phyloP scores from a whole-genome alignment of 805 yeast genomes.

The Priceomyces fermenticarens region DNA sequence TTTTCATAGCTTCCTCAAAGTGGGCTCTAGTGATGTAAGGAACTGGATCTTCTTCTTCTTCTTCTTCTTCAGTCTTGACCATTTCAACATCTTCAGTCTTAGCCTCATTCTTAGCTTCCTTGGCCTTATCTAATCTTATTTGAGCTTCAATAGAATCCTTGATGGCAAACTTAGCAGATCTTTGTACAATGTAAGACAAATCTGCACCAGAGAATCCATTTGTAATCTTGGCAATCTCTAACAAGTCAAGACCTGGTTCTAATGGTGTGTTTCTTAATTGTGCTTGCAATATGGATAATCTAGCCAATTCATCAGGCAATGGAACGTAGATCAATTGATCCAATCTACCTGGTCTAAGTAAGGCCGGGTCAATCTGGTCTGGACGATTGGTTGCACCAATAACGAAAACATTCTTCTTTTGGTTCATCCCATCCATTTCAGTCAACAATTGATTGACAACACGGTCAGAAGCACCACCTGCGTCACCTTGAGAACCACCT shows the following conservation, averaged over 20 bases:
- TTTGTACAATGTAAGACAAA: conserved; percentile 93
- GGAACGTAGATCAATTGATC: conserved; percentile 99
- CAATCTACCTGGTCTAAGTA: conserved; percentile 97
- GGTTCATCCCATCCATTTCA: conserved; percentile 99
- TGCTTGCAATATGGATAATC: conserved; percentile 89
- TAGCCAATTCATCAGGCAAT: conserved; percentile 92
- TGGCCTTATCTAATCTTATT: conserved; percentile 31
- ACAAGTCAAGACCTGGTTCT: conserved; percentile 91
- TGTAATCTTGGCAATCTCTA: conserved; percentile 89
- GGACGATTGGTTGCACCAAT: conserved; percentile 99
- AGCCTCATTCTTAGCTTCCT: conserved; percentile 40
- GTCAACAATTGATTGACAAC: conserved; percentile 94
- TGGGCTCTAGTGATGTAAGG: conserved; percentile 93
- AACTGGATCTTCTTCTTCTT: conserved; percentile 86
- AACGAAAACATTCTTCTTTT: conserved; percentile 97
- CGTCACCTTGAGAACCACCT: conserved; percentile 87
- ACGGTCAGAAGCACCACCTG: conserved; percentile 96
- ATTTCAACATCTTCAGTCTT: conserved; percentile 48
- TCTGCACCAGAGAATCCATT: conserved; percentile 99
- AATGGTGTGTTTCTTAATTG: conserved; percentile 98
- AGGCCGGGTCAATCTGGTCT: conserved; percentile 98
- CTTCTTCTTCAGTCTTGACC: conserved; percentile 48
- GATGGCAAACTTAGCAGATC: conserved; percentile 98
- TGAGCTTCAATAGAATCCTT: conserved; percentile 93
- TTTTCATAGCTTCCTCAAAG: conserved; percentile 99